Evolutionary conservation across 2,329 filamentous ascomycete species (phyloP), one percentile per base, ranked within the genome.

Genomic region (Myriangium duriaei): DNA sequence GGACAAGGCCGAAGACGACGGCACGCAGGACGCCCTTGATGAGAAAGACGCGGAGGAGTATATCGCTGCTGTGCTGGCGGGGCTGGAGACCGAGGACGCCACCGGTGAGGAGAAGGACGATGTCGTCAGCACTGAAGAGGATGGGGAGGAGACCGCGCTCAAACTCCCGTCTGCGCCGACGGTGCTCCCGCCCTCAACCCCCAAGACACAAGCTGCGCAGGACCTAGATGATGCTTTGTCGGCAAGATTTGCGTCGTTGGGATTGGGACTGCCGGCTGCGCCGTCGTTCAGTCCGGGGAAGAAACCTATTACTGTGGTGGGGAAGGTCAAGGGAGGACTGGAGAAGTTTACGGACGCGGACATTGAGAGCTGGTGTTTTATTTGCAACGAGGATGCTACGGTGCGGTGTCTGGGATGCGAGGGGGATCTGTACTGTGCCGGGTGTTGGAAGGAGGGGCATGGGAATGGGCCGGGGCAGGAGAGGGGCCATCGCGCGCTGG

Each of bases 391-490:
- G 42, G 81, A 91, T 51, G 83, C 79, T 0, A 76, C 74, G 3
- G 60, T 91, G 17, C 68, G 69, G 41, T 93, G 85, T 53, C 53
- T 76, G 0, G 82, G 79, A 3, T 93, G 85, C 49, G 76, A 68
- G 37, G 64, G 63, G 1, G 71, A 87, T 46, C 63, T 84, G 29
- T 92, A 88, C 54, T 93, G 85, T 55, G 65, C 68, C 14, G 64
- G 71, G 11, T 92, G 85, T 62, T 93, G 84, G 84, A 71, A 68
- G 42, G 83, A 88, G 51, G 84, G 85, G 56, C 85, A 92, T 0
- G 74, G 76, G 1, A 65, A 67, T 31, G 82, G 80, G 0, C 76
- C 74, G 1, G 77, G 72, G 33, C 82, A 87, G 42, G 81, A 86
- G 55, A 65, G 71, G 41, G 69, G 65, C 0, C 85, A 93, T 51